Base-by-base conservation (phyloP, 192 early-diverging fungal species). In the Linnemannia exigua region DNA sequence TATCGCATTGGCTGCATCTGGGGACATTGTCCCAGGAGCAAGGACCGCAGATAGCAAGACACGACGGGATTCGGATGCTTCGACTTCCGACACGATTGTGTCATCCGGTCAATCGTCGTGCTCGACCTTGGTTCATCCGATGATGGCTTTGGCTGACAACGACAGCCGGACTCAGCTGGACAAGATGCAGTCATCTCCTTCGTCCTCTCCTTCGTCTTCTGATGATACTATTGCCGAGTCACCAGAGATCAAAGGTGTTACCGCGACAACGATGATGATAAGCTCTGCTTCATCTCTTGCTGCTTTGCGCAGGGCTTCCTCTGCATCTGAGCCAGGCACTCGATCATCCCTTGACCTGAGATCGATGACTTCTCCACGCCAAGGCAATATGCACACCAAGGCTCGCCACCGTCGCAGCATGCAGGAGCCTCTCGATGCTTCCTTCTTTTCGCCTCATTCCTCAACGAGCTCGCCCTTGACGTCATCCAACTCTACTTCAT, bases 21-120 rank as follows among this genome's bases (percentile, higher is more conserved):
- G 20, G 3, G 37, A 15, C 6, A 44, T 63, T 33, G 33, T 36
- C n/a, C 68, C 36, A 70, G 68, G 20, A 66, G n/a, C 3, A 38
- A 22, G 52, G 58, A 47, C 28, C 3, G 5, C 58, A 15, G 77
- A 76, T 14, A 19, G 33, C 19, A 80, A 86, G 46, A 3, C 52
- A 2, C 72, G 84, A 73, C 74, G 84, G 16, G 68, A 79, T 35
- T 86, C 84, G 5, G 78, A 80, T 74, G 84, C 78, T 0, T 86
- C 84, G 12, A 86, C 68, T 33, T 70, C 84, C 12, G 78, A 80
- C 11, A 86, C 78, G 16, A 37, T 76, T 17, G 70, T 86, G 1
- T 51, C 66, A 19, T 70, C 84, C 6, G 84, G 54, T 16, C 84
- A 71, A 16, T 80, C 84, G 8, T 86, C 84, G 5, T 86, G 78